A percentile compares a stretch with the other conserved stretches of the same genome.
phyloP scores from a whole-genome alignment of 2,329 filamentous ascomycete species.

The Paecilomyces sp. region DNA sequence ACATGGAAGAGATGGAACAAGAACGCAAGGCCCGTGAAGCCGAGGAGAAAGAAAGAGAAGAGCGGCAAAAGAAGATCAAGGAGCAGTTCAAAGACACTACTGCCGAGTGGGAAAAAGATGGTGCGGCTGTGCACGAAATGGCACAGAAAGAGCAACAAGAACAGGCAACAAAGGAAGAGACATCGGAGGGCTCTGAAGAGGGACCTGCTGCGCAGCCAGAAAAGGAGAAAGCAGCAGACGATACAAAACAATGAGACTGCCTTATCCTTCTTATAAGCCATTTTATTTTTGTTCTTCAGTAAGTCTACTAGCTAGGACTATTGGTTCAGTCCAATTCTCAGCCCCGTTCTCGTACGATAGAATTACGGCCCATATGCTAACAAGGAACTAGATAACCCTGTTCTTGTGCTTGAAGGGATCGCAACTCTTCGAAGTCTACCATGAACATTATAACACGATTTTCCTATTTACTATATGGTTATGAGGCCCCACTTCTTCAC shows the following conservation, averaged over 20 bases:
- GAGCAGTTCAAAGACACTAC: slow-evolving; percentile 70
- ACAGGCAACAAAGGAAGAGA: slow-evolving; percentile 18
- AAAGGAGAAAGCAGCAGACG: slow-evolving; percentile 7
- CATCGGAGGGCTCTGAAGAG: slow-evolving; percentile 13
- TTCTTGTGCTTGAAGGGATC: neutral
- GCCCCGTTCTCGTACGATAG: neutral
- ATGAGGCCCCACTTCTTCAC: neutral
- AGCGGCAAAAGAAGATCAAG: slow-evolving; percentile 70
- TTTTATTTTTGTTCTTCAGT: neutral
- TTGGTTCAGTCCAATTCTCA: neutral
- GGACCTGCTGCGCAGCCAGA: slow-evolving; percentile 14
- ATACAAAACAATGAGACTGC: slow-evolving; percentile 1
- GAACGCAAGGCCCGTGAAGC: slow-evolving; percentile 73
- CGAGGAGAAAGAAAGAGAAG: slow-evolving; percentile 67
- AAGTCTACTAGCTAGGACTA: neutral
- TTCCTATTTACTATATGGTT: neutral
- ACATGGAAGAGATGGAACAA: slow-evolving; percentile 98
- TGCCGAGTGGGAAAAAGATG: slow-evolving; percentile 85
- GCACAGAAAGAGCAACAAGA: slow-evolving; percentile 49
- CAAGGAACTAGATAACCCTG: slow-evolving; percentile 8
- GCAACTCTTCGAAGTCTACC: neutral
- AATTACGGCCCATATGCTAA: neutral
- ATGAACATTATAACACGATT: neutral
- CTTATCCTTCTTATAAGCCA: neutral
- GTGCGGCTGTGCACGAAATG: slow-evolving; percentile 66